Evolutionary conservation across 129 eudicot genomes (phyloP), one percentile per base, ranked within the genome.

Genomic region (Logfia minima): DNA sequence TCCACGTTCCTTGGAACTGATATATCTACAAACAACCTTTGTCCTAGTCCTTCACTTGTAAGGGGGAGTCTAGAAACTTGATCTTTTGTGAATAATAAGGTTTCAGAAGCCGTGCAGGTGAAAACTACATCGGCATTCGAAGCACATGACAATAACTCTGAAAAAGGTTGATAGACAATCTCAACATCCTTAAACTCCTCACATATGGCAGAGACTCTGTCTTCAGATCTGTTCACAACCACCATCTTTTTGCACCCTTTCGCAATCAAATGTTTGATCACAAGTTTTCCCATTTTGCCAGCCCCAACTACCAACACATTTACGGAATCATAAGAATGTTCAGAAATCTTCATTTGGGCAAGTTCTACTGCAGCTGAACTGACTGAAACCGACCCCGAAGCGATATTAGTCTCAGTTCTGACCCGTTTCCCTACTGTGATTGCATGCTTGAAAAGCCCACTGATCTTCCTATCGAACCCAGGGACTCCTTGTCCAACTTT

Each of bases 321-420:
- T 16, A 81, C 76, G n/a, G 80, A 77, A 77, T 59, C 77, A 31
- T 74, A 84, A 26, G 93, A 84, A 64, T 78, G 59, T 18, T 85
- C 87, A 10, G 90, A 90, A 76, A 90, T 82, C 80, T 90, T 90
- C 87, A 80, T 74, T 66, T 79, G 81, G 60, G 96, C 98, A 69
- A 92, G 96, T 80, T 92, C 96, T 4, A 92, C 98, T 17, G 94
- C 90, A 17, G 98, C 96, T 74, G 98, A 90, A 83, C 98, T 90
- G 72, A 90, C 98, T 4, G 96, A 92, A 75, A 92, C 98, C 8
- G 97, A 89, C 13, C 97, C 97, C 2, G 88, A 73, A 53, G 96
- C 81, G 74, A 90, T 90, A 76, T 83, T 86, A 2, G 94, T 90
- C 76, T 92, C 93, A 53, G 88, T 88, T 76, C 96, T 85, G 18